phyloP scores from a whole-genome alignment of 2,329 filamentous ascomycete genomes.

The Talaromyces rugulosus region DNA sequence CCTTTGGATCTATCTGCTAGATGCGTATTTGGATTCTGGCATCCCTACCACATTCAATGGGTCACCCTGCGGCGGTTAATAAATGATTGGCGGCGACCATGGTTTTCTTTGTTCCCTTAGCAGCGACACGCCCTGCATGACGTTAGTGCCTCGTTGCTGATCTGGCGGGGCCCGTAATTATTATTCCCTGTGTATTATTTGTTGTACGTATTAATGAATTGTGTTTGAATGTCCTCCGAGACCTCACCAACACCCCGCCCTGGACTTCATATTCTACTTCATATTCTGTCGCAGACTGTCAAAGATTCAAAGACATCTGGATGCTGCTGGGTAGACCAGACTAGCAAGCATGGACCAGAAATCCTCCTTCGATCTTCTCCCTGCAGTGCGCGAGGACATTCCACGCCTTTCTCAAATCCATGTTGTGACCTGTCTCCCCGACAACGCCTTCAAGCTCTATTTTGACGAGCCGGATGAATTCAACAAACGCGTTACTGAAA shows the following conservation, averaged over 20 bases:
- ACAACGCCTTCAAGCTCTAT: background rate
- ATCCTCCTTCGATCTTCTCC: constrained; percentile 1
- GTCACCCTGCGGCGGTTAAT: background rate
- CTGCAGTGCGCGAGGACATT: constrained; percentile 1
- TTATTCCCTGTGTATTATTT: background rate
- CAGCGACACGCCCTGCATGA: too few relatives aligned
- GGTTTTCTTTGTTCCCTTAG: background rate
- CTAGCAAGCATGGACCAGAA: background rate
- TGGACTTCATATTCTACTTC: background rate
- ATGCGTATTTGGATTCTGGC: too few relatives aligned
- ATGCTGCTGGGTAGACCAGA: background rate
- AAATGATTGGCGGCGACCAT: background rate
- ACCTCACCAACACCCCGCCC: too few relatives aligned
- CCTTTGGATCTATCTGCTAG: background rate
- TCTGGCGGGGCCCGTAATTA: background rate
- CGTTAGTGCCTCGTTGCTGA: background rate
- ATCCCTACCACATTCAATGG: background rate
- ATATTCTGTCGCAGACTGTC: background rate
- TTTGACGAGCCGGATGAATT: constrained; percentile 3
- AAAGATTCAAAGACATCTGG: background rate
- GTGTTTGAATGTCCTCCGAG: background rate
- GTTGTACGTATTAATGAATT: background rate
- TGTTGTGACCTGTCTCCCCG: constrained; percentile 1
- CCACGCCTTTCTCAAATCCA: constrained; percentile 5
- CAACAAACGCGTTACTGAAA: background rate